Conservation (phyloP, 2,329 filamentous ascomycete genomes). For the Fusarium compactum region DNA sequence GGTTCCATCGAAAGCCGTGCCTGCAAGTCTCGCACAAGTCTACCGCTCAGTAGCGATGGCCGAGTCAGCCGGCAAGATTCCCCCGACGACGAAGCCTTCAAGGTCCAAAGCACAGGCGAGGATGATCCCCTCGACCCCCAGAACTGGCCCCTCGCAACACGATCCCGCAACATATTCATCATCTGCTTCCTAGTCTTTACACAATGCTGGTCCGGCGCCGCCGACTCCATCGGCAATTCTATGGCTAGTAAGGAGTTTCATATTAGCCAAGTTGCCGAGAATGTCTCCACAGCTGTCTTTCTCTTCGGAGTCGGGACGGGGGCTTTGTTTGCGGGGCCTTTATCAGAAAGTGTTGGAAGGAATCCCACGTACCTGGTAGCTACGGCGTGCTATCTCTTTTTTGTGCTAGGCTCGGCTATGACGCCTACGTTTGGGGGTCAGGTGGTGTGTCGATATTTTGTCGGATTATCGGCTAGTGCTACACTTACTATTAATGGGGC, state of each 20-base stretch:
- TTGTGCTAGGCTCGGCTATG: background rate
- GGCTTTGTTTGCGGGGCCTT: slow-evolving; percentile 51
- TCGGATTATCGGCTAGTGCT: slow-evolving; percentile 6
- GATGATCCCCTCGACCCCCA: slow-evolving; percentile 56
- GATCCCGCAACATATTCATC: slow-evolving; percentile 50
- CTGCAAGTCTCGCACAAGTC: background rate
- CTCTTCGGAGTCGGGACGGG: slow-evolving; percentile 53
- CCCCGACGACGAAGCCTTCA: background rate
- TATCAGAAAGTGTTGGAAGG: slow-evolving; percentile 54
- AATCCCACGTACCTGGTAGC: slow-evolving; percentile 52
- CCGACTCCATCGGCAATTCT: slow-evolving; percentile 62
- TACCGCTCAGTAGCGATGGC: background rate
- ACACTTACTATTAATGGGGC: slow-evolving; percentile 1
- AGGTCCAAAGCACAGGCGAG: background rate
- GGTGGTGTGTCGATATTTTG: slow-evolving; percentile 1
- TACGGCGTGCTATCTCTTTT: background rate
- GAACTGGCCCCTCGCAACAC: slow-evolving; percentile 51
- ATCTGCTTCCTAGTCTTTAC: slow-evolving; percentile 55
- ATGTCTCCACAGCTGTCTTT: slow-evolving; percentile 56
- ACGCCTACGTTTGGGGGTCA: slow-evolving; percentile 12
- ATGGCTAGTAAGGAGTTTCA: slow-evolving; percentile 58
- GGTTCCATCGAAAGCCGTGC: background rate
- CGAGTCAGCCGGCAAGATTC: background rate
- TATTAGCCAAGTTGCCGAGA: slow-evolving; percentile 62
- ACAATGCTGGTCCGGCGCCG: slow-evolving; percentile 60